Conservation (phyloP, 257 asterid genomes). For the Solanum gracilifrons region DNA sequence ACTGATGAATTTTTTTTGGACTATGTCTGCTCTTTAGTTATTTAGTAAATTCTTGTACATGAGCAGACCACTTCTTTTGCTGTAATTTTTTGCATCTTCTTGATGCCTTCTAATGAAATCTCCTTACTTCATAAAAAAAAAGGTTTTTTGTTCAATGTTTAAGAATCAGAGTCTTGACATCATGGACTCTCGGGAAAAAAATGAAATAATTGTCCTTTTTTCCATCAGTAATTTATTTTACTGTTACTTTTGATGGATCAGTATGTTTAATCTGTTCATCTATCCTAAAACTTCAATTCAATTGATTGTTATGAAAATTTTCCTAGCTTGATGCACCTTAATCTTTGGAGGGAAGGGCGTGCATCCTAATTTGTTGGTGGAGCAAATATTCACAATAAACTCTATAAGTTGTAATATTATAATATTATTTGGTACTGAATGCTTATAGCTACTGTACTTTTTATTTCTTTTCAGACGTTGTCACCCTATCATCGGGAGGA, state of each 20-base stretch:
- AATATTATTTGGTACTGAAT: background rate
- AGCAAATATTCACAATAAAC: background rate
- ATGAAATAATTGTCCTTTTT: background rate
- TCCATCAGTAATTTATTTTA: background rate
- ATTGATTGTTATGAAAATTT: background rate
- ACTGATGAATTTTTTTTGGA: too few species aligned
- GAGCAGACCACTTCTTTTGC: background rate
- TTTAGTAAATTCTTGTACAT: background rate
- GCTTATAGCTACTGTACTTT: background rate
- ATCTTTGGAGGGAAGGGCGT: background rate
- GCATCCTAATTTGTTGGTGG: background rate
- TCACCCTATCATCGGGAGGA: conserved; percentile 80
- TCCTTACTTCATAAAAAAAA: background rate
- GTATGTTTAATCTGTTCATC: background rate
- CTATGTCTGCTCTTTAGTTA: background rate
- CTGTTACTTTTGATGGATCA: background rate
- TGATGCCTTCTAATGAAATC: background rate
- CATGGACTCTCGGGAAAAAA: background rate
- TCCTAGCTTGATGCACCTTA: background rate
- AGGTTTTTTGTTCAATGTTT: background rate
- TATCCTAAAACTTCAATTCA: background rate
- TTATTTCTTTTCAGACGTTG: conserved; percentile 51
- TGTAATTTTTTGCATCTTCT: background rate
- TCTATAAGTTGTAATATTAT: background rate
- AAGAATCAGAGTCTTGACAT: background rate